Evolutionary conservation across 176 grass and related monocot species (phyloP), one percentile per base, ranked within the genome.

Genomic region (Triticum urartu): DNA sequence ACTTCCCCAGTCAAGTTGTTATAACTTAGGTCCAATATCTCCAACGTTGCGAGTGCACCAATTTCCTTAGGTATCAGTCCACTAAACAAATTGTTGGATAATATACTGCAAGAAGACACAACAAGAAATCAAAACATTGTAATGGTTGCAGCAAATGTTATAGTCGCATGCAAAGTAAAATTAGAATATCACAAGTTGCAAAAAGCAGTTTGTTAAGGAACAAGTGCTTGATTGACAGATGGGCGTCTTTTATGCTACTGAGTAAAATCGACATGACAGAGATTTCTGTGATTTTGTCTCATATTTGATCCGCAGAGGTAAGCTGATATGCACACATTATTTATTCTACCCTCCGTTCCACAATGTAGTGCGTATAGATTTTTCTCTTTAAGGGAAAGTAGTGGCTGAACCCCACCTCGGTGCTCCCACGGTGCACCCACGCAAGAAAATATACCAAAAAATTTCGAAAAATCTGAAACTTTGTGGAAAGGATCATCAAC

Each of bases 51-150:
- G 83, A 99, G 90, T 77, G 66, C 62, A 84, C 82, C 85, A 28
- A 99, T 90, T 92, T 96, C 89, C 79, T 96, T 92, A 14, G 97
- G 97, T 68, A 99, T 94, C 4, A 56, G 26, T 65, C 97, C 97
- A 63, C 76, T 83, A 83, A 99, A 94, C 33, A 94, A 81, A 77
- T 99, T 99, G 77, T 90, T 89, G 45, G 89, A 91, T 54, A 99
- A 91, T 70, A 97, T 17, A 78, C 97, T 99, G 92, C 90, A 77
- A 85, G 28, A 21, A 35, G 34, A 36, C 40, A 58, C 33, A 82
- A 4, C 48, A 17, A 39, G 24, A 36, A 82, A 61, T 54, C 28
- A 39, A 89, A 79, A 54, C 45, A 81, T 80, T 68, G 38, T 45
- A 83, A 84, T 81, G 26, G 38, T 25, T 76, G 28, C 42, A 77